These are phyloP conservation scores for Trypanosoma rangeli DNA, from an alignment of 208 protist genomes.

Conservation along the genomic window DNA sequence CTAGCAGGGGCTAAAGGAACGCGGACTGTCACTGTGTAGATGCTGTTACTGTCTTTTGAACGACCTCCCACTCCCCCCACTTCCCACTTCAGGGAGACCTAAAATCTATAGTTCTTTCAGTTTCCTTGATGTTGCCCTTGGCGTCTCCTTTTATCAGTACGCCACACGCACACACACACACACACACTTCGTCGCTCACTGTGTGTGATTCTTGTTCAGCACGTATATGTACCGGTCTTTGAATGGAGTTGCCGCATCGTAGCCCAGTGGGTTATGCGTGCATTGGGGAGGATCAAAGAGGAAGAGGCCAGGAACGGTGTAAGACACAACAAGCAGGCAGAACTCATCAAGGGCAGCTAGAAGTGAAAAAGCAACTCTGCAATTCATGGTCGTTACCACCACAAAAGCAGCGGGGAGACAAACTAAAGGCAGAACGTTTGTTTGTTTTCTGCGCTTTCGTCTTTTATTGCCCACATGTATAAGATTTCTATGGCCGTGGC, in stretches of 20 bases:
- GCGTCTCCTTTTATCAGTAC: neutral
- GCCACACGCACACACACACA: neutral
- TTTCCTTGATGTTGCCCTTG: neutral
- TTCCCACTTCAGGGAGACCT: neutral
- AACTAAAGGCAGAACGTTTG: neutral
- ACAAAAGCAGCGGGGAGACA: neutral
- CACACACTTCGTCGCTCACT: neutral
- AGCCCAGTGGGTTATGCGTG: neutral
- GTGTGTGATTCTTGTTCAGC: neutral
- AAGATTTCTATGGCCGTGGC: slow-evolving; percentile 1
- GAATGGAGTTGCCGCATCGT: neutral
- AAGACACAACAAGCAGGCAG: neutral
- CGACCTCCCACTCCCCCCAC: neutral
- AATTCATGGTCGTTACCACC: neutral
- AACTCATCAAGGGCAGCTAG: neutral
- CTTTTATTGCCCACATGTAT: neutral
- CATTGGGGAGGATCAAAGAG: neutral
- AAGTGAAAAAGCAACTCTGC: neutral
- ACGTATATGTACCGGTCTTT: slow-evolving; percentile 1
- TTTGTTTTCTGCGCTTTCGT: neutral
- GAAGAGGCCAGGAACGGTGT: neutral
- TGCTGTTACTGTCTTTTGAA: neutral
- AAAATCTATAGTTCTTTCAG: neutral
- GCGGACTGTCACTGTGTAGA: neutral
- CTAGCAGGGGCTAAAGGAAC: neutral